Evolutionary conservation across 2,329 filamentous ascomycete species (phyloP).

Genomic region (Colletotrichum melonis): DNA sequence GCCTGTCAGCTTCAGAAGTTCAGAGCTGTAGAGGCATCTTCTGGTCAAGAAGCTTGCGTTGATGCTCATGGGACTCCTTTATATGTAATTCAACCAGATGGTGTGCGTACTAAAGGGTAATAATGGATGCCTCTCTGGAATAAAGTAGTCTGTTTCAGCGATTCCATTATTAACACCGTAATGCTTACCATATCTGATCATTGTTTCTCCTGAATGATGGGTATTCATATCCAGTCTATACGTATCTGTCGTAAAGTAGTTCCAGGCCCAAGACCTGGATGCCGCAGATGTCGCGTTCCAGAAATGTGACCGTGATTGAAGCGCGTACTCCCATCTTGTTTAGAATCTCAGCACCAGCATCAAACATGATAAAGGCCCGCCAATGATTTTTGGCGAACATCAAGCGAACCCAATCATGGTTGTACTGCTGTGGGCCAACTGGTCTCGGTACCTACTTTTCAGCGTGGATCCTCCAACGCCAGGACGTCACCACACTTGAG

Average conservation of each 20-base stretch:
- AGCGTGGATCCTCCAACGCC: background rate
- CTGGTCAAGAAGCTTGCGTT: background rate
- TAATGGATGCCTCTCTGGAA: background rate
- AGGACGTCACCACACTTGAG: slow-evolving; percentile 18
- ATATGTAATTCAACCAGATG: background rate
- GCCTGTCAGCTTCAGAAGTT: background rate
- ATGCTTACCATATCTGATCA: background rate
- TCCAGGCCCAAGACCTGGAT: background rate
- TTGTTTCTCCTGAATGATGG: background rate
- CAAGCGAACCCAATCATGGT: background rate
- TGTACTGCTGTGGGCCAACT: background rate
- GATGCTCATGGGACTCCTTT: background rate
- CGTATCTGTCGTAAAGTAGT: background rate
- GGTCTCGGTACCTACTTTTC: background rate
- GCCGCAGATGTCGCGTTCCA: background rate
- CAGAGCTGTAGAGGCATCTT: background rate
- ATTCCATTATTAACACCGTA: background rate
- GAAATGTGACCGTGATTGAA: background rate
- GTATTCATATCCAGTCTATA: background rate
- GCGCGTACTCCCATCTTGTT: background rate
- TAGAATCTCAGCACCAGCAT: too few species aligned
- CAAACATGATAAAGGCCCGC: too few species aligned
- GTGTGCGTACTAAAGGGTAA: background rate
- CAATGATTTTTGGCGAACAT: background rate
- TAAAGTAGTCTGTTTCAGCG: background rate